Conservation (phyloP, 2,329 filamentous ascomycete species). For the Rhynchosporium secalis region DNA sequence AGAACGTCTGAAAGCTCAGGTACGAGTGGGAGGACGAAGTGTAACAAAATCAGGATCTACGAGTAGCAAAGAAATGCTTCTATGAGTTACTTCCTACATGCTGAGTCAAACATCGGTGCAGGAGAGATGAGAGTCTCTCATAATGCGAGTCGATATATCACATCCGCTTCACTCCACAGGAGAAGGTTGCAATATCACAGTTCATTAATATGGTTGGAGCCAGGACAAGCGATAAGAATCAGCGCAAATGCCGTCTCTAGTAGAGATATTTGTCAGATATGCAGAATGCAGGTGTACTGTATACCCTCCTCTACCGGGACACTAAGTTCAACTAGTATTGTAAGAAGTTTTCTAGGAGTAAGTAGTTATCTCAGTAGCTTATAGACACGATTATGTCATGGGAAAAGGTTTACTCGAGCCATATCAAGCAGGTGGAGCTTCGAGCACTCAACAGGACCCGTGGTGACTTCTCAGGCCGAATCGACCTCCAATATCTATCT, state of each 20-base stretch:
- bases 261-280: conserved; percentile 20
- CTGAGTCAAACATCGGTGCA: too few species aligned
- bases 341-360: conserved; percentile 16
- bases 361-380: conserved; percentile 13
- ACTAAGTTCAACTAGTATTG: conserved; percentile 22
- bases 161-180: conserved; percentile 15
- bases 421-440: conserved; percentile 16
- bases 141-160: too few species aligned
- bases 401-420: conserved; percentile 13
- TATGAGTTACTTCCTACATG: too few species aligned
- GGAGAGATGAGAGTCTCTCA: too few species aligned
- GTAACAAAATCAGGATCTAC: too few species aligned
- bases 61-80: too few species aligned
- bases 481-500: conserved; percentile 14
- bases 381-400: conserved; percentile 17
- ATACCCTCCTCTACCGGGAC: conserved; percentile 19
- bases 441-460: conserved; percentile 14
- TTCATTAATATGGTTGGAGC: conserved; percentile 18
- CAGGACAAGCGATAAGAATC: conserved; percentile 13
- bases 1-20: too few species aligned
- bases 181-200: conserved; percentile 17
- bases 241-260: conserved; percentile 20
- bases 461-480: conserved; percentile 15
- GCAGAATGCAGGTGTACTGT: conserved; percentile 18
- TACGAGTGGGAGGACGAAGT: too few species aligned